phyloP scores from a whole-genome alignment of 2,329 filamentous ascomycete species.

The Nigrograna mackinnonii region DNA sequence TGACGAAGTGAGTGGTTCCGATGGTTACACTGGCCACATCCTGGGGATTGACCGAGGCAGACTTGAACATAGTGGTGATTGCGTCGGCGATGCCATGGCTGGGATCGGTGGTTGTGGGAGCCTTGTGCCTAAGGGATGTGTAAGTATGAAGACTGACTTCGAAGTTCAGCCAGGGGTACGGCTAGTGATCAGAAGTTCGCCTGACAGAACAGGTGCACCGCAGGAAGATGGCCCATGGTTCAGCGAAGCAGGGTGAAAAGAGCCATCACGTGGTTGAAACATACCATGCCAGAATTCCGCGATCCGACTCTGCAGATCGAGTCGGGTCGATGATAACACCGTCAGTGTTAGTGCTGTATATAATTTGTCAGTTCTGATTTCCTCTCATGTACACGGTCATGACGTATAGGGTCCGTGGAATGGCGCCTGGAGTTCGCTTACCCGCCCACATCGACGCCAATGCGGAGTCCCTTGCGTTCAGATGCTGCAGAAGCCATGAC shows the following conservation, averaged over 20 bases:
- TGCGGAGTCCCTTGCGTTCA: conserved; percentile 32
- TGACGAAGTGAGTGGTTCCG: conserved; percentile 58
- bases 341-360: conserved; percentile 40
- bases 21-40: conserved; percentile 52
- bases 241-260: too few species aligned
- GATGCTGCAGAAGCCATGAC: not conserved
- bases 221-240: too few species aligned
- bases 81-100: conserved; percentile 40
- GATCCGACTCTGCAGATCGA: conserved; percentile 23
- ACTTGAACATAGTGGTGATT: conserved; percentile 40
- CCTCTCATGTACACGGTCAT: conserved; percentile 2
- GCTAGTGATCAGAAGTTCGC: too few species aligned
- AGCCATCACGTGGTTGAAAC: conserved; percentile 12
- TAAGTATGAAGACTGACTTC: too few species aligned
- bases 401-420: not conserved
- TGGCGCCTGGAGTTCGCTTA: conserved; percentile 14
- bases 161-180: too few species aligned
- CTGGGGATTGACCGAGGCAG: conserved; percentile 29
- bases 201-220: too few species aligned
- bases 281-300: conserved; percentile 39
- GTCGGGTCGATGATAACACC: conserved; percentile 39
- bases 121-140: conserved; percentile 34
- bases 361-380: too few species aligned
- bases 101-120: conserved; percentile 40
- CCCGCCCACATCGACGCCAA: conserved; percentile 51